A percentile compares a stretch with the other conserved stretches of the same genome.
These are phyloP conservation scores for Fusarium annulatum DNA, from an alignment of 2,329 filamentous ascomycete genomes.

Conservation along the genomic window DNA sequence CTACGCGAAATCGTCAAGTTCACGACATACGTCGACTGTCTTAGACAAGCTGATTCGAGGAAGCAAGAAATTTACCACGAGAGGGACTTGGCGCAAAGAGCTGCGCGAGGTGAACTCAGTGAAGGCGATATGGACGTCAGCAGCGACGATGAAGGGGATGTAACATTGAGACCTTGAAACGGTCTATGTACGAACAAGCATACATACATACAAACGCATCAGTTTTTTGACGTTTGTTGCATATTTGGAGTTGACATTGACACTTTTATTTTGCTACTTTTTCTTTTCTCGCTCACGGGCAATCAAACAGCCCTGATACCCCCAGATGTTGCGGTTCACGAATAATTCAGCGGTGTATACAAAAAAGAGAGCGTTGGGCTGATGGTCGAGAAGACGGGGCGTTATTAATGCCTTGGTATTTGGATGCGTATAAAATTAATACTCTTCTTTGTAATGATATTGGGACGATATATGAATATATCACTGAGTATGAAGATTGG, in stretches of 20 bases:
- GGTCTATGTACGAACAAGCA: slow-evolving; percentile 26
- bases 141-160: slow-evolving; percentile 50
- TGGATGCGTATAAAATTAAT: slow-evolving; percentile 34
- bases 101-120: slow-evolving; percentile 58
- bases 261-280: slow-evolving; percentile 1
- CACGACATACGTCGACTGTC: slow-evolving; percentile 89
- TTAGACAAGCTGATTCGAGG: slow-evolving; percentile 75
- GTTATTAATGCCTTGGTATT: slow-evolving; percentile 15
- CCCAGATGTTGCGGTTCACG: slow-evolving; percentile 34
- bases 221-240: slow-evolving; percentile 16
- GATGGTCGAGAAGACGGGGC: slow-evolving; percentile 9
- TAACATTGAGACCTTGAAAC: slow-evolving; percentile 49
- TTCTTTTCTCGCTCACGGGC: slow-evolving; percentile 7
- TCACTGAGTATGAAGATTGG: not conserved
- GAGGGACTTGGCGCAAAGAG: slow-evolving; percentile 63
- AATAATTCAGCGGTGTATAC: slow-evolving; percentile 38
- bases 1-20: slow-evolving; percentile 97
- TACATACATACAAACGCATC: slow-evolving; percentile 11
- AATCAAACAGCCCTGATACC: slow-evolving; percentile 38
- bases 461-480: slow-evolving; percentile 27
- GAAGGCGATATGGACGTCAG: slow-evolving; percentile 54
- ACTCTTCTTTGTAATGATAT: slow-evolving; percentile 35
- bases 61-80: slow-evolving; percentile 78
- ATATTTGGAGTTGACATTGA: slow-evolving; percentile 28
- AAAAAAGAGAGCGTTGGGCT: slow-evolving; percentile 8